Evolutionary conservation across 208 protist species (phyloP).

Genomic region (Balamuthia mandrillaris): DNA sequence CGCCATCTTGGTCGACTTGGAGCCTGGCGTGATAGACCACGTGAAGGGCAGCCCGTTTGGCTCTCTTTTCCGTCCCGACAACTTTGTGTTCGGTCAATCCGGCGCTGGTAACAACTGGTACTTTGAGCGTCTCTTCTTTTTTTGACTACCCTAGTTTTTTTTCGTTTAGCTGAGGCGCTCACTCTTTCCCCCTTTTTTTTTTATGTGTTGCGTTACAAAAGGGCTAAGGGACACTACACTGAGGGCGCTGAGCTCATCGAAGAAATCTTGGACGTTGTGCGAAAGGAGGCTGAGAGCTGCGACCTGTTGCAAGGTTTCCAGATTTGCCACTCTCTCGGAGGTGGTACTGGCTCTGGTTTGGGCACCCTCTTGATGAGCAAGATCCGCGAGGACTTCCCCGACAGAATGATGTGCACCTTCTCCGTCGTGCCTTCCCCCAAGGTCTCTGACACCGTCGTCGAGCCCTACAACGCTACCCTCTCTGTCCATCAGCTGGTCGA

Average conservation of each 20-base stretch:
- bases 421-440: conserved; percentile 97
- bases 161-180: background rate
- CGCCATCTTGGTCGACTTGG: conserved; percentile 80
- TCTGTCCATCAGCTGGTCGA: conserved; percentile 96
- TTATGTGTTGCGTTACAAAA: background rate
- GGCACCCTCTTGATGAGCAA: conserved; percentile 96
- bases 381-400: conserved; percentile 95
- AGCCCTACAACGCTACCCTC: conserved; percentile 96
- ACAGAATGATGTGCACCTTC: conserved; percentile 98
- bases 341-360: conserved; percentile 96
- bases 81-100: conserved; percentile 96
- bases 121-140: background rate
- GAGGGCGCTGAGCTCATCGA: conserved; percentile 97
- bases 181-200: too few species aligned
- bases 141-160: background rate
- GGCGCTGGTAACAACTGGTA: conserved; percentile 98
- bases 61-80: conserved; percentile 92
- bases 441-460: conserved; percentile 95
- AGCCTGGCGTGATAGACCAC: conserved; percentile 96
- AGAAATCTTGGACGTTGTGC: conserved; percentile 92
- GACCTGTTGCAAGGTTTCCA: conserved; percentile 98
- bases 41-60: conserved; percentile 88
- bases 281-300: conserved; percentile 95
- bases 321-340: conserved; percentile 95
- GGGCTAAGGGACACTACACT: conserved; percentile 93